These are phyloP conservation scores for Corynascus novoguineensis DNA, from an alignment of 495 filamentous ascomycete species.

Conservation along the genomic window DNA sequence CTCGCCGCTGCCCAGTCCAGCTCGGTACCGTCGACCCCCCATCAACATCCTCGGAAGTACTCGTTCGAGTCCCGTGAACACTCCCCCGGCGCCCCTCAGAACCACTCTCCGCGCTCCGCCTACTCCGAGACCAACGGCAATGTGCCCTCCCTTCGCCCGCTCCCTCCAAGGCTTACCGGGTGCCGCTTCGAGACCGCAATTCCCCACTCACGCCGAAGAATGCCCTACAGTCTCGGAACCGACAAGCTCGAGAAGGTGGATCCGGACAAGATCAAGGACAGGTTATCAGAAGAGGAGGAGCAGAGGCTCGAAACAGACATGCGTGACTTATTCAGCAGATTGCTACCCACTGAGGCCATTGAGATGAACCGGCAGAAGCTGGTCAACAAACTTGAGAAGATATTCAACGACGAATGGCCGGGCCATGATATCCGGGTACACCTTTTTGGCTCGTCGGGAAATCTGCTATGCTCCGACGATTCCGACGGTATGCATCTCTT, in stretches of 20 bases:
- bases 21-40: slow-evolving; percentile 91
- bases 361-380: slow-evolving; percentile 67
- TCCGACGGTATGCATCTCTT: slow-evolving; percentile 71
- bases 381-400: slow-evolving; percentile 75
- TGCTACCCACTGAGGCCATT: slow-evolving; percentile 77
- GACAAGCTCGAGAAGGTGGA: slow-evolving; percentile 67
- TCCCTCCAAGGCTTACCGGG: slow-evolving; percentile 45
- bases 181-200: slow-evolving; percentile 75
- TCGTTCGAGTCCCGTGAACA: slow-evolving; percentile 81
- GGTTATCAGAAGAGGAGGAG: slow-evolving; percentile 69
- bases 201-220: slow-evolving; percentile 54
- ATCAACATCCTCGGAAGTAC: slow-evolving; percentile 78
- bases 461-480: slow-evolving; percentile 89
- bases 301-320: slow-evolving; percentile 73
- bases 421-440: slow-evolving; percentile 83
- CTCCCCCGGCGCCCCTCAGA: slow-evolving; percentile 67
- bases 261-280: slow-evolving; percentile 56
- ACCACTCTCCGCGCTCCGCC: slow-evolving; percentile 83
- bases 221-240: slow-evolving; percentile 83
- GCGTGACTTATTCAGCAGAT: slow-evolving; percentile 71
- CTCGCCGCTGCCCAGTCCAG: slow-evolving; percentile 62
- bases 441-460: slow-evolving; percentile 95
- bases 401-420: slow-evolving; percentile 88
- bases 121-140: slow-evolving; percentile 79
- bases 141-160: slow-evolving; percentile 58